Evolutionary conservation across 1,139 yeast genomes (phyloP).

Genomic region (Blastobotrys apis): DNA sequence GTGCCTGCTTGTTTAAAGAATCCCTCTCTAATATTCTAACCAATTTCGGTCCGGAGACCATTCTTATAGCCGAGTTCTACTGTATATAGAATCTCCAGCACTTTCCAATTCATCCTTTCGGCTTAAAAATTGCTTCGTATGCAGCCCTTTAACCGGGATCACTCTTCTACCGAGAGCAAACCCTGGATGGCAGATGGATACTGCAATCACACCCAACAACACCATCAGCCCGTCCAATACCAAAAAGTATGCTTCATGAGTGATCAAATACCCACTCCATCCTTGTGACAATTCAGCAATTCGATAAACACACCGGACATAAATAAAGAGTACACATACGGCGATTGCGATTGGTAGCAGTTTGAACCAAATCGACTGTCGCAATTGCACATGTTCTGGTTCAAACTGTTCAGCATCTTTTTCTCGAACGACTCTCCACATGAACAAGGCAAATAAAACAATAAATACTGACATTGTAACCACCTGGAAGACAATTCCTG

Average conservation of each 20-base stretch:
- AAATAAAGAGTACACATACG: constrained; percentile 53
- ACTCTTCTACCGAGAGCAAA: constrained; percentile 29
- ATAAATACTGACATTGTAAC: constrained; percentile 65
- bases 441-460: constrained; percentile 51
- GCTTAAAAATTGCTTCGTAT: no score
- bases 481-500: constrained; percentile 77
- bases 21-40: no score
- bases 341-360: constrained; percentile 30
- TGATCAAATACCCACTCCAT: constrained; percentile 65
- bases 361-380: constrained; percentile 41
- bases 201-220: constrained; percentile 40
- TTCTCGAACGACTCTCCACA: constrained; percentile 37
- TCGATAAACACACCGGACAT: constrained; percentile 74
- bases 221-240: constrained; percentile 76
- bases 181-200: constrained; percentile 64
- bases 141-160: constrained; percentile 26
- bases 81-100: no score
- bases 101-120: no score
- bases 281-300: constrained; percentile 77
- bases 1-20: no score
- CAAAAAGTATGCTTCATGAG: constrained; percentile 69
- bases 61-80: no score
- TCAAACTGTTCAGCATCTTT: constrained; percentile 31
- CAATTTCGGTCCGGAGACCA: no score
- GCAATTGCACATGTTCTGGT: constrained; percentile 41